Percentiles rank a stretch among this genome's conserved stretches.
Evolutionary conservation across 164 flowering plant genomes (phyloP).

Genomic region (Tetracentron sinense): DNA sequence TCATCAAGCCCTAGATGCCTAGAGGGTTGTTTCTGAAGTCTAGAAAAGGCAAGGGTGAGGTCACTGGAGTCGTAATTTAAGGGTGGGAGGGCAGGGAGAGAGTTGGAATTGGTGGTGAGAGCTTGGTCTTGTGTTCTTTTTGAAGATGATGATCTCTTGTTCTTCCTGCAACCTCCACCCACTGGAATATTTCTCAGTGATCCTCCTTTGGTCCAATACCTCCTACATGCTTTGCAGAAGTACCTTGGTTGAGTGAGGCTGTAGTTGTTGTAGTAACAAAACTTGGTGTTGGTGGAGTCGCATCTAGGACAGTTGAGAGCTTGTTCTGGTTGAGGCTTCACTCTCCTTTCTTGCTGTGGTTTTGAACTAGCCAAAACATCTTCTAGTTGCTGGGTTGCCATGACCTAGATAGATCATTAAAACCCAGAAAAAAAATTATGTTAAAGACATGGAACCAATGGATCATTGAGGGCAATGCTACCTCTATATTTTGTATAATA

Average conservation of each 20-base stretch:
- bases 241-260: constrained; percentile 91
- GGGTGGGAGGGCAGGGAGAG: constrained; percentile 27
- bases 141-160: constrained; percentile 59
- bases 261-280: constrained; percentile 98
- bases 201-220: constrained; percentile 99
- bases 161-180: constrained; percentile 95
- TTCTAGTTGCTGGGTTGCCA: constrained; percentile 46
- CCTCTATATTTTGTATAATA: too few relatives aligned
- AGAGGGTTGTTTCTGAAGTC: constrained; percentile 49
- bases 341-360: constrained; percentile 50
- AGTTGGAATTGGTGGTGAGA: constrained; percentile 27
- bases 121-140: constrained; percentile 36
- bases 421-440: not conserved
- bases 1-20: constrained; percentile 45
- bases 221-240: constrained; percentile 87
- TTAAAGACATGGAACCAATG: not conserved
- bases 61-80: constrained; percentile 47
- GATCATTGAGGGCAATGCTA: not conserved
- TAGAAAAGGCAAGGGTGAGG: constrained; percentile 60
- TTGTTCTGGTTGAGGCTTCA: constrained; percentile 67
- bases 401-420: constrained; percentile 41
- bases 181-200: constrained; percentile 88
- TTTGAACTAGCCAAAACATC: constrained; percentile 57
- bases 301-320: constrained; percentile 92
- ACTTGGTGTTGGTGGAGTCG: constrained; percentile 85